These are phyloP conservation scores for Datisca glomerata DNA, from an alignment of 306 rosid genomes.

Conservation along the genomic window DNA sequence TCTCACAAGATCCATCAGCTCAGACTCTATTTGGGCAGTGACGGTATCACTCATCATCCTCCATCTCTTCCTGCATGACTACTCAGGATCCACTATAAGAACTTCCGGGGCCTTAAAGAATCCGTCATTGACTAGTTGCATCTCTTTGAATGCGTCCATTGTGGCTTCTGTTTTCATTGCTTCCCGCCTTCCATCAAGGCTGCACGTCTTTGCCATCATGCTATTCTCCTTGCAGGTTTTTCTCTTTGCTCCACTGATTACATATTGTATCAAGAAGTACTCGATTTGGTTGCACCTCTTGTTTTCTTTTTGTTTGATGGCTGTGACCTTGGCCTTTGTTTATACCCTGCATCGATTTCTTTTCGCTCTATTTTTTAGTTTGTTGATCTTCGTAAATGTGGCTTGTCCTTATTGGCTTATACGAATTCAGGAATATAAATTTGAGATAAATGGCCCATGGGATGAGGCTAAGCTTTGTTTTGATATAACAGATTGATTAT, in stretches of 20 bases:
- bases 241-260: constrained; percentile 83
- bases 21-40: constrained; percentile 82
- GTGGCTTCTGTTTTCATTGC: constrained; percentile 85
- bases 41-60: constrained; percentile 56
- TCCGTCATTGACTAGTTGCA: constrained; percentile 66
- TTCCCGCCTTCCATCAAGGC: constrained; percentile 75
- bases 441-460: constrained; percentile 95
- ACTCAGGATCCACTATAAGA: constrained; percentile 71
- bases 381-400: constrained; percentile 60
- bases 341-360: constrained; percentile 43
- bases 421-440: constrained; percentile 75
- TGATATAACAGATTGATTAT: constrained; percentile 62
- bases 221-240: constrained; percentile 77
- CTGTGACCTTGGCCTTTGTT: constrained; percentile 43
- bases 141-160: constrained; percentile 80
- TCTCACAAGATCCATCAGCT: constrained; percentile 84
- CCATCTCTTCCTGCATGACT: constrained; percentile 83
- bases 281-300: constrained; percentile 55
- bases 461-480: constrained; percentile 96
- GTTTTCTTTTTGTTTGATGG: constrained; percentile 57
- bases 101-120: constrained; percentile 45
- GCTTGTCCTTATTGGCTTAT: constrained; percentile 90
- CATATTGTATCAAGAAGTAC: constrained; percentile 62
- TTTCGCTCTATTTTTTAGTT: constrained; percentile 44
- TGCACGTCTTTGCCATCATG: constrained; percentile 77